These are phyloP conservation scores for Epithemia pelagica DNA, from an alignment of 108 stramenopile species.

Conservation along the genomic window DNA sequence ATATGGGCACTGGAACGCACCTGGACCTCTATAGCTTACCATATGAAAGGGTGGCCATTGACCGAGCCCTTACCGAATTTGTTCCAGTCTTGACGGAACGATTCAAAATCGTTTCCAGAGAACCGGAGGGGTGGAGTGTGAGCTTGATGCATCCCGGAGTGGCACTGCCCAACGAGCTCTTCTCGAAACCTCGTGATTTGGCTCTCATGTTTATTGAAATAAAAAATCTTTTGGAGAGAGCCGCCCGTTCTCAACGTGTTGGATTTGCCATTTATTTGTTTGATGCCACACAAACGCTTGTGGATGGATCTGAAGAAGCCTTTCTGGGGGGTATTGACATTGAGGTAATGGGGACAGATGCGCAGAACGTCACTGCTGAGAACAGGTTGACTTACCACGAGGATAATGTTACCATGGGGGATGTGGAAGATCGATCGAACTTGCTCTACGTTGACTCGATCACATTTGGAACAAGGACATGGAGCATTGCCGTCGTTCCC, in stretches of 20 bases:
- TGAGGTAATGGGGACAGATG: neutral
- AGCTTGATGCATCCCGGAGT: neutral
- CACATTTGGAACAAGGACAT: neutral
- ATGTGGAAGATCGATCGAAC: neutral
- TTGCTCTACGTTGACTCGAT: neutral
- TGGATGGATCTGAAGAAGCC: neutral
- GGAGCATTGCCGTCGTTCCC: neutral
- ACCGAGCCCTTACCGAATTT: neutral
- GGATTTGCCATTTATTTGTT: neutral
- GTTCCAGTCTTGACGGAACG: neutral
- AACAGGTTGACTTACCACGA: neutral
- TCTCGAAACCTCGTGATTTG: neutral
- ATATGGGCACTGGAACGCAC: neutral
- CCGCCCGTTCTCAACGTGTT: neutral
- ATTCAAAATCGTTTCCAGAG: neutral
- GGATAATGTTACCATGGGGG: neutral
- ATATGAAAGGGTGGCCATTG: neutral
- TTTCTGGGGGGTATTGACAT: neutral
- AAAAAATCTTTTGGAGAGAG: neutral
- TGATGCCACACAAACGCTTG: neutral
- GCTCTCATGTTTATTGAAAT: neutral
- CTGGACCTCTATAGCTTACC: constrained; percentile 6
- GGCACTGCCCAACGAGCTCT: neutral
- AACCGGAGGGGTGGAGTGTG: neutral
- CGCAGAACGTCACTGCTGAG: neutral